Percentiles rank a stretch among this genome's conserved stretches.
These are phyloP conservation scores for Cyanodermella asteris DNA, from an alignment of 2,329 filamentous ascomycete genomes.

Conservation along the genomic window DNA sequence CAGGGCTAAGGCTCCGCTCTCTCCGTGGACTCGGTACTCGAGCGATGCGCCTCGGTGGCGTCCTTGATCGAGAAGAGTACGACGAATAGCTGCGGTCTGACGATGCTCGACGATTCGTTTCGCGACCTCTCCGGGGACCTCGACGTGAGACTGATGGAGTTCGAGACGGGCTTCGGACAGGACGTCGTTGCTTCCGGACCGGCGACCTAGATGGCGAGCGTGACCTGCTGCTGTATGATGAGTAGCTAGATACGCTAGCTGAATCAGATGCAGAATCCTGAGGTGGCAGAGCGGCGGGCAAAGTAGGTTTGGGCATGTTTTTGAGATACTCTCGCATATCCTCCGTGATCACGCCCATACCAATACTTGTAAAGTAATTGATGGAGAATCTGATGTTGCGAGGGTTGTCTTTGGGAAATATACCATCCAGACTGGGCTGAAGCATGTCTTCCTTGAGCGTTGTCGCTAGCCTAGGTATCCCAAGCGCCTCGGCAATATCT, in stretches of 20 bases:
- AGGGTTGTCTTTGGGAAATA: slow-evolving; percentile 78
- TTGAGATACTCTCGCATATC: slow-evolving; percentile 82
- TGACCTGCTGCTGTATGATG: slow-evolving; percentile 37
- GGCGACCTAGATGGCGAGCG: slow-evolving; percentile 19
- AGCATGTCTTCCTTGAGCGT: slow-evolving; percentile 60
- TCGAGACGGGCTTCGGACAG: slow-evolving; percentile 11
- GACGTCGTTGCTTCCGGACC: slow-evolving; percentile 11
- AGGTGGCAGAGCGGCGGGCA: slow-evolving; percentile 31
- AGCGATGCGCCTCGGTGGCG: slow-evolving; percentile 2
- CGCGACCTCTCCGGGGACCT: no score
- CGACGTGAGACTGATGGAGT: slow-evolving; percentile 16
- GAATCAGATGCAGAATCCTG: slow-evolving; percentile 45
- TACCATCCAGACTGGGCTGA: slow-evolving; percentile 54
- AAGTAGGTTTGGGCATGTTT: slow-evolving; percentile 67
- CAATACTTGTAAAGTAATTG: slow-evolving; percentile 98
- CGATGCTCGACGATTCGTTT: no score
- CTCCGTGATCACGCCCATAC: slow-evolving; percentile 85
- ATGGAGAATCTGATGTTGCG: slow-evolving; percentile 89
- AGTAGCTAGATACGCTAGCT: slow-evolving; percentile 49
- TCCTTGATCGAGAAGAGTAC: slow-evolving; percentile 3
- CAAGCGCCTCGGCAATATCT: slow-evolving; percentile 68
- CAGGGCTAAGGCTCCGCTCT: no score
- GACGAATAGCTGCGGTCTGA: slow-evolving; percentile 1
- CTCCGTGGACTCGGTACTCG: no score
- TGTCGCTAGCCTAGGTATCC: slow-evolving; percentile 56